These are phyloP conservation scores for Ephemerocybe angulata DNA, from an alignment of 768 basidiomycete species.

Conservation along the genomic window DNA sequence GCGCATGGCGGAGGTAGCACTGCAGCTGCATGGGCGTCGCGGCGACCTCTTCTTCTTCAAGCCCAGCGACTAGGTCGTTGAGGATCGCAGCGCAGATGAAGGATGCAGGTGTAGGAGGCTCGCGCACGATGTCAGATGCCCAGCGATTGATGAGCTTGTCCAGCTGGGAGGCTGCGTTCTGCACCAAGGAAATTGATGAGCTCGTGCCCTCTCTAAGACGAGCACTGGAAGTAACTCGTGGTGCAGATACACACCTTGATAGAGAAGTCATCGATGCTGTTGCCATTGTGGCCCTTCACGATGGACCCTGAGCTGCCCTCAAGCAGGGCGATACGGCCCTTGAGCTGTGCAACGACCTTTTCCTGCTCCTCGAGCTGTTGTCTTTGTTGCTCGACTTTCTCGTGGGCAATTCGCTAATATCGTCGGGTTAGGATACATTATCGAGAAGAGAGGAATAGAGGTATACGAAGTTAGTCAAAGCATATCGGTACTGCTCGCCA, in stretches of 20 bases:
- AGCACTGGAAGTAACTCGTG: background rate
- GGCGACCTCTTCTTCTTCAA: slow-evolving; percentile 40
- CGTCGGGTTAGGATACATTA: background rate
- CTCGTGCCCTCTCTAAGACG: slow-evolving; percentile 2
- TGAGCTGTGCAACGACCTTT: slow-evolving; percentile 69
- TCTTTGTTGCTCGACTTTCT: slow-evolving; percentile 83
- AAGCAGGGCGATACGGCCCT: slow-evolving; percentile 65
- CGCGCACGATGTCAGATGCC: slow-evolving; percentile 71
- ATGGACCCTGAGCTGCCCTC: slow-evolving; percentile 58
- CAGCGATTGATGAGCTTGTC: slow-evolving; percentile 85
- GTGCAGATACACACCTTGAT: slow-evolving; percentile 56
- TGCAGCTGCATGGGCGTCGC: slow-evolving; percentile 71
- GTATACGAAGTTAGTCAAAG: slow-evolving; percentile 71
- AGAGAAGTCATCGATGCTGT: slow-evolving; percentile 82
- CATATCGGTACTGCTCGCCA: slow-evolving; percentile 77
- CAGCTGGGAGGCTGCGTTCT: slow-evolving; percentile 81
- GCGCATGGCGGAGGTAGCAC: slow-evolving; percentile 74
- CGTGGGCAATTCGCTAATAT: slow-evolving; percentile 75
- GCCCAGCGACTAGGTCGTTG: slow-evolving; percentile 51
- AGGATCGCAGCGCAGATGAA: slow-evolving; percentile 57
- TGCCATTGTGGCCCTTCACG: slow-evolving; percentile 45
- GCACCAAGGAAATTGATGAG: slow-evolving; percentile 5
- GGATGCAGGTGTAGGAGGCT: slow-evolving; percentile 50
- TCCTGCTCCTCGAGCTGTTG: slow-evolving; percentile 80
- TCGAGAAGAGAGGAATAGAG: background rate